phyloP scores from a whole-genome alignment of 805 yeast species.

The Saturnispora besseyi region DNA sequence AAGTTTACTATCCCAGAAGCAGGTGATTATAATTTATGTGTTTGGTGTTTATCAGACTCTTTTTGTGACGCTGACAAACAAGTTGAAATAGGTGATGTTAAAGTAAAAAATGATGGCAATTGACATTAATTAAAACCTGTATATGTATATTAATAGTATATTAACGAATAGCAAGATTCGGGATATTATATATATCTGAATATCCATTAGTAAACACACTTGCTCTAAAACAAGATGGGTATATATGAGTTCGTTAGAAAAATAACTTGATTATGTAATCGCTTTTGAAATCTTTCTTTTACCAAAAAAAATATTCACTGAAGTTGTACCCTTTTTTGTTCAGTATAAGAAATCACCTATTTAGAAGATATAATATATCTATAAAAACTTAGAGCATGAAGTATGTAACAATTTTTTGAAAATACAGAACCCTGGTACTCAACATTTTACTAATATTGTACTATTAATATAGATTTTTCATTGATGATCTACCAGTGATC shows the following conservation, averaged over 20 bases:
- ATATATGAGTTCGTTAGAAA: no score
- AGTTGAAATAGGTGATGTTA: conserved; percentile 28
- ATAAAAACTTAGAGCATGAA: conserved; percentile 8
- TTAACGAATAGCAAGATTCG: no score
- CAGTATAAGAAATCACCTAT: background rate
- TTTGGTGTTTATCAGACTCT: conserved; percentile 88
- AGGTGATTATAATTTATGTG: conserved; percentile 53
- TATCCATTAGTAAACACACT: no score
- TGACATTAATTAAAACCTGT: background rate
- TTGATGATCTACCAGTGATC: conserved; percentile 90
- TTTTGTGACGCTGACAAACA: conserved; percentile 92
- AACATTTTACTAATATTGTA: conserved; percentile 9
- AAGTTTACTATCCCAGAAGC: conserved; percentile 48
- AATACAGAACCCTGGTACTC: background rate
- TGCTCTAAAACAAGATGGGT: no score
- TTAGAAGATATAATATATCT: background rate
- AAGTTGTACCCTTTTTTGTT: background rate
- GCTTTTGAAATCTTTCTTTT: no score
- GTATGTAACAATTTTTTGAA: conserved; percentile 9
- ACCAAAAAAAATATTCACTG: background rate
- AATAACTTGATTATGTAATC: no score
- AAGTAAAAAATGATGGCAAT: background rate
- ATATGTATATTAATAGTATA: no score
- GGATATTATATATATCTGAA: no score
- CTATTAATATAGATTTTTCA: conserved; percentile 51